Evolutionary conservation across 257 asterid species (phyloP).

Genomic region (Fraxinus cuspidata): DNA sequence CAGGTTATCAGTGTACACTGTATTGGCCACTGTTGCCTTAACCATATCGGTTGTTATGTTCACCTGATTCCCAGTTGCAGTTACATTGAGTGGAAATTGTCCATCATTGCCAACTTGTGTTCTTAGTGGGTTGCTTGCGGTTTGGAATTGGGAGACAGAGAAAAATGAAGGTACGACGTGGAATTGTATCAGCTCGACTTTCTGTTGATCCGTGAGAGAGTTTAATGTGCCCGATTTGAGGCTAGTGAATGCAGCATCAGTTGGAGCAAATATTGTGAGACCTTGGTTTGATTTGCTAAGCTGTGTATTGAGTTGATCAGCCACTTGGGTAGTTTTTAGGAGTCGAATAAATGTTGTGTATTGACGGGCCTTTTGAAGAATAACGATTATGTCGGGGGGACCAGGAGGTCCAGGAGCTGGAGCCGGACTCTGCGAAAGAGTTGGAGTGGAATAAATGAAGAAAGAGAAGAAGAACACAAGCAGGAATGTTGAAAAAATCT

Average conservation of each 20-base stretch:
- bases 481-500: background rate
- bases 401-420: constrained; percentile 50
- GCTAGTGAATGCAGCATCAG: constrained; percentile 41
- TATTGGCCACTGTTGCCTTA: constrained; percentile 42
- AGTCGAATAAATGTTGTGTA: constrained; percentile 54
- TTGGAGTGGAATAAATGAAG: background rate
- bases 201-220: constrained; percentile 34
- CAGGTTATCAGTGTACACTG: constrained; percentile 46
- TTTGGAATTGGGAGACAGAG: too few species aligned
- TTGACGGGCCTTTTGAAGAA: constrained; percentile 54
- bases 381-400: constrained; percentile 48
- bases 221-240: constrained; percentile 42
- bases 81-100: too few species aligned
- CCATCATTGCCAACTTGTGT: too few species aligned
- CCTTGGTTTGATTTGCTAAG: constrained; percentile 53
- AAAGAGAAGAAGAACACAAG: background rate
- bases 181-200: constrained; percentile 41
- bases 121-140: too few species aligned
- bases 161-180: constrained; percentile 38
- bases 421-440: background rate
- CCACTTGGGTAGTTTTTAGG: constrained; percentile 48
- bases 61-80: too few species aligned
- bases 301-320: constrained; percentile 46
- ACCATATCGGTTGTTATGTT: constrained; percentile 54
- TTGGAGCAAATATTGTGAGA: constrained; percentile 42